Evolutionary conservation across 1,284 basidiomycete species (phyloP), one percentile per base, ranked within the genome.

Genomic region (Trichosporon faecale): DNA sequence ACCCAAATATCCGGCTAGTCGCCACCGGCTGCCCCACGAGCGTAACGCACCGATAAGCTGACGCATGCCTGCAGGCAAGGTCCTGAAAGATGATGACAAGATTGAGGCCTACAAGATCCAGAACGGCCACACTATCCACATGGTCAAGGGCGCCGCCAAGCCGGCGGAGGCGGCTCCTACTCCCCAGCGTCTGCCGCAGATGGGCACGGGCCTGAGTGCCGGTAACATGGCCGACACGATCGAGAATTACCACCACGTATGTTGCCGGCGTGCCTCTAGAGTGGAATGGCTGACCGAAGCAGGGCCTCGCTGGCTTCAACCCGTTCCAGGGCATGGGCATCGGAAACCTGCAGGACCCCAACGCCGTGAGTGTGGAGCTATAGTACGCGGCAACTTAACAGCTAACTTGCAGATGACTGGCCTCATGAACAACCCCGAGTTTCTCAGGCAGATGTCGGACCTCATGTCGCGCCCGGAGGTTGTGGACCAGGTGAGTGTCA

Each of bases 131-230:
- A 95, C 94, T 0, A 89, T 95, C 61, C 93, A 95, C 80, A 94
- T 96, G 91, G 94, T 96, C 76, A 96, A 95, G 82, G 92, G 93
- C 57, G 89, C 88, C 1, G 86, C 90, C 11, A 88, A 90, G 35
- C 78, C 88, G 0, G 83, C 85, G 1, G 77, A 75, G 18, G 68
- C 75, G 8, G 66, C 81, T 1, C 64, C 77, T 14, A 25, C 83
- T 1, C 61, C 73, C 64, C 82, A 78, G 61, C 89, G 87, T 73
- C 86, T 86, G 68, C 85, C 91, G 29, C 86, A 86, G 31, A 94
- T 92, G 93, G 92, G 92, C 76, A 87, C 92, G 0, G 92, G 92
- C 3, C 90, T 93, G 85, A 92, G 92, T 57, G 76, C 79, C 16
- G 76, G 78, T 7, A 81, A 82, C 79, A 88, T 89, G 0, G 87